Percentiles rank a stretch among this genome's conserved stretches.
These are phyloP conservation scores for Syncephalastrum sp. DNA, from an alignment of 371 early-diverging fungal species.

Conservation along the genomic window DNA sequence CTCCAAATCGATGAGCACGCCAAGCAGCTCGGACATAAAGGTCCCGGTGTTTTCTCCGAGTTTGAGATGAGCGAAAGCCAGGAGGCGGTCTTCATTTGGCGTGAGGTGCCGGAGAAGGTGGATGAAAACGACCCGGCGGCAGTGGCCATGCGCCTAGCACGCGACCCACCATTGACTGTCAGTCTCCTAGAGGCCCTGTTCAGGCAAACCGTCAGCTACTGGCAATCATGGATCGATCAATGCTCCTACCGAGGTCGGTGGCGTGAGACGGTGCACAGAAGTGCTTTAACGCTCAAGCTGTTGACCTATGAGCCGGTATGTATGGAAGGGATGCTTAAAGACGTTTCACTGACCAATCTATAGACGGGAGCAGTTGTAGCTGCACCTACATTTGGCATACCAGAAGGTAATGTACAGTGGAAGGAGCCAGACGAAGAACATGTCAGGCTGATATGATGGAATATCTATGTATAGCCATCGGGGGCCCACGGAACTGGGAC, in stretches of 20 bases:
- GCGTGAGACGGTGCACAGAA: constrained; percentile 73
- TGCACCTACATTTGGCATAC: constrained; percentile 79
- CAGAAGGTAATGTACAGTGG: constrained; percentile 51
- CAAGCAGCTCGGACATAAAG: constrained; percentile 32
- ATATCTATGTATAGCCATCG: constrained; percentile 48
- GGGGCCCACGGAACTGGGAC: constrained; percentile 83
- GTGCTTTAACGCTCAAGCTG: constrained; percentile 75
- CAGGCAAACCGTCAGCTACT: constrained; percentile 66
- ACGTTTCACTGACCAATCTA: neutral
- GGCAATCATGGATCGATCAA: constrained; percentile 70
- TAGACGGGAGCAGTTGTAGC: constrained; percentile 82
- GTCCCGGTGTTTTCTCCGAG: constrained; percentile 59
- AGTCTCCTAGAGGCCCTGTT: constrained; percentile 54
- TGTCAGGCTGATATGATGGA: too few species aligned
- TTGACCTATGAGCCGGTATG: constrained; percentile 75
- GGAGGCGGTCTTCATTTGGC: constrained; percentile 62
- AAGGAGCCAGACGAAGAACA: too few species aligned
- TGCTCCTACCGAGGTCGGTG: constrained; percentile 70
- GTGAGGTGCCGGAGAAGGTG: constrained; percentile 45
- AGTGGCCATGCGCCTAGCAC: constrained; percentile 15
- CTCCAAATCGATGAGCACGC: constrained; percentile 36
- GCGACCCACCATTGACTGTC: constrained; percentile 60
- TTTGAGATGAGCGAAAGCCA: constrained; percentile 67
- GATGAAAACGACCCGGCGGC: constrained; percentile 11
- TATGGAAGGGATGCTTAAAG: neutral